Evolutionary conservation across 2,329 filamentous ascomycete species (phyloP), one percentile per base, ranked within the genome.

Genomic region (Pyrenochaeta sp.): DNA sequence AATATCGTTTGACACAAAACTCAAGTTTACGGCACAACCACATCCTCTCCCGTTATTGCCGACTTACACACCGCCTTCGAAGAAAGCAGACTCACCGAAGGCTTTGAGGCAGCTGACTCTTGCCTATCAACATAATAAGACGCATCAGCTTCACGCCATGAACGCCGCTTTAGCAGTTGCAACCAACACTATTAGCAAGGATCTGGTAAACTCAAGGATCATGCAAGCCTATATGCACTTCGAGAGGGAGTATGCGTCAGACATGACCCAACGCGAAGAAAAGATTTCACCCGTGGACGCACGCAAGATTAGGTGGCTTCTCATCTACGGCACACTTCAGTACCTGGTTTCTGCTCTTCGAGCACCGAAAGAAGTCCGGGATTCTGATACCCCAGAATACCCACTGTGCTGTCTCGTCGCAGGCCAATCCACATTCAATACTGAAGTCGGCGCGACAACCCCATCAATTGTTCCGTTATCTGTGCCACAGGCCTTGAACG

Each of bases 261-360:
- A 80, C 48, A 41, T 74, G 13, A 83, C 80, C 51, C 72, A 74
- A 1, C 55, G 55, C 13, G 81, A 86, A 44, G 83, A 81, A 43
- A 84, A 82, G 59, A 64, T 86, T 1, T 79, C 81, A 0, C 72
- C 83, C 8, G 74, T 79, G 7, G 89, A 93, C 51, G 87, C 83
- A 1, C 83, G 89, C 27, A 92, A 90, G 67, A 81, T 91, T 11
- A 80, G 89, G 26, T 94, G 89, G 89, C 81, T 92, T 20, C 65
- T 92, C 23, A 79, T 93, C 6, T 93, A 93, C 59, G 80, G 84
- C 13, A 79, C 84, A 3, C 80, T 90, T 43, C 89, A 94, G 64
- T 85, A 84, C n/a, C 77, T 94, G 1, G 78, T 81, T 7, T 82
- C 82, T 39, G 84, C 84, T 24, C 86, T 83, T 1, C 74, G 80